Base-by-base conservation (phyloP, 108 stramenopile species). In the Cyclostephanos tholiformis region DNA sequence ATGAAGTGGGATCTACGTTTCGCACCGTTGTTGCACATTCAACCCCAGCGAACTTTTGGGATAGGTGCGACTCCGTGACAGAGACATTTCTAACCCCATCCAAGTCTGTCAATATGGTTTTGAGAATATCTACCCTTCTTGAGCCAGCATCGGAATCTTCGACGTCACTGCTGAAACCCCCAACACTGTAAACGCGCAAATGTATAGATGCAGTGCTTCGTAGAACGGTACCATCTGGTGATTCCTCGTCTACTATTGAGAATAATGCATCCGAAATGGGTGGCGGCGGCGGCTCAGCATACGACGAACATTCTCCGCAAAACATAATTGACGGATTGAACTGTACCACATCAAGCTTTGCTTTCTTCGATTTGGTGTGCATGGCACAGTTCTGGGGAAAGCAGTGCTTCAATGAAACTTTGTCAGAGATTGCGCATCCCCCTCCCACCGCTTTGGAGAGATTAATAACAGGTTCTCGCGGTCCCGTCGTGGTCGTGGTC, bases 261-360 rank as follows among this genome's bases (percentile, higher is more conserved):
- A 71, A 60, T 17, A 46, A 50, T 50, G 65, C 0, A 35, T 20
- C 25, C 4, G 29, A 23, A 60, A 71, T 71, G 12, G 69, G 35
- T 59, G 69, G 69, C 22, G 69, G 69, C 44, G 16, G 44, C 13
- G 74, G 74, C 5, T 69, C 69, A 1, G 74, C 74, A 46, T 69
- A 75, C 2, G 65, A 17, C n/a, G 69, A 35, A 48, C 74, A 75
- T 19, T 75, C 74, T 13, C 74, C 74, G 55, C 74, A 75, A 55
- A 75, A 75, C 27, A 74, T 32, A 35, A 67, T 55, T 26, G 52
- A 36, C 36, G 73, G 65, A 67, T 70, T 57, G 59, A 71, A 75
- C 29, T 69, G 22, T 46, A 43, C 55, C 23, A 25, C 39, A 29
- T 58, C 38, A 23, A 5, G 30, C 2, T 60, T 44, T 32, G 52